Conservation (phyloP, 2,329 filamentous ascomycete genomes). For the Kalmusia sp. region DNA sequence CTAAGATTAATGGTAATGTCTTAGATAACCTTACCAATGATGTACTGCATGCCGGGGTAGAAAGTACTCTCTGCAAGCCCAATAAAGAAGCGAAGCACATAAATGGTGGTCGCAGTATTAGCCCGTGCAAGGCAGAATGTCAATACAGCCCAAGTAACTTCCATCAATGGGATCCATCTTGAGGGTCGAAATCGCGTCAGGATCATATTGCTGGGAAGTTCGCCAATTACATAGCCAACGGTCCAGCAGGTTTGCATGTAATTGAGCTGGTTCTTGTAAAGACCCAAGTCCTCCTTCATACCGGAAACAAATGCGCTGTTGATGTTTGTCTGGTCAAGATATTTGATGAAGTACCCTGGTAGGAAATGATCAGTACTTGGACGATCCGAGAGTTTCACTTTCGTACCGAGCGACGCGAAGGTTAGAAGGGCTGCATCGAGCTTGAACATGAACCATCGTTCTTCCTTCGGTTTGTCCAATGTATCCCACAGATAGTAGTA, state of each 20-base stretch:
- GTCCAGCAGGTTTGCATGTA: slow-evolving; percentile 65
- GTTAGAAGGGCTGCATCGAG: slow-evolving; percentile 57
- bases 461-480: slow-evolving; percentile 59
- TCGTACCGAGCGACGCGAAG: slow-evolving; percentile 52
- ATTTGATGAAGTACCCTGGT: slow-evolving; percentile 59
- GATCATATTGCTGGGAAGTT: slow-evolving; percentile 60
- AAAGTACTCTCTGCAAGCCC: slow-evolving; percentile 32
- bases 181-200: slow-evolving; percentile 57
- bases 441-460: slow-evolving; percentile 58
- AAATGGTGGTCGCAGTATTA: slow-evolving; percentile 53
- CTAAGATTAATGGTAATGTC: background rate
- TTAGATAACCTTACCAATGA: background rate
- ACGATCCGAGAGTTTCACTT: background rate
- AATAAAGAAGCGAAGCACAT: slow-evolving; percentile 58
- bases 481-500: slow-evolving; percentile 61
- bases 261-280: slow-evolving; percentile 64
- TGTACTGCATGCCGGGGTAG: slow-evolving; percentile 10
- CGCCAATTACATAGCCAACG: slow-evolving; percentile 65
- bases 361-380: background rate
- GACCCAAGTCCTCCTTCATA: slow-evolving; percentile 59
- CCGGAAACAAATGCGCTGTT: slow-evolving; percentile 39
- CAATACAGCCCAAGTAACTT: slow-evolving; percentile 58
- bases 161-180: slow-evolving; percentile 57
- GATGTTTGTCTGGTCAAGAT: slow-evolving; percentile 55
- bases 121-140: slow-evolving; percentile 54